Base-by-base conservation (phyloP, 805 yeast species). In the Saccharomycopsis babjevae region DNA sequence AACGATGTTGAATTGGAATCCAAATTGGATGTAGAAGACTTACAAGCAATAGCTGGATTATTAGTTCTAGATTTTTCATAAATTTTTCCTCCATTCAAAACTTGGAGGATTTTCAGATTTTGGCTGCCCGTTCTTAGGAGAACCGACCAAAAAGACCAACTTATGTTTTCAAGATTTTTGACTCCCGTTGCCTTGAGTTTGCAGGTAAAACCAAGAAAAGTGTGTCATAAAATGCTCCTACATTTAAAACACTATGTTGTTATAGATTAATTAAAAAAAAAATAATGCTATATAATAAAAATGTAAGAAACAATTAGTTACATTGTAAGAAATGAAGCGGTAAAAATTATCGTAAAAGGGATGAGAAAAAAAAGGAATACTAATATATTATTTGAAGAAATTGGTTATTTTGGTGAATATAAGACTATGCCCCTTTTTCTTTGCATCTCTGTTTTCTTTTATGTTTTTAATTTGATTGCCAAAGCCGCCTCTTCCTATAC, bases 21-120 rank as follows among this genome's bases (percentile, higher is more conserved):
- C 59, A 74, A 75, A 11, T 67, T 84, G 57, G 86, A 83, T 67
- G 74, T 83, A 2, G 74, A 81, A 50, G 85, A 84, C 70, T 67
- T 84, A 57, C 77, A 79, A 22, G 79, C 79, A 25, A 72, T 83
- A 22, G 81, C 85, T 2, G 88, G 88, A 1, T 70, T 83, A 40
- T 71, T 84, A 42, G 76, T 82, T 20, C 66, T 84, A 64, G 88
- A 83, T 66, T 84, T 84, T 66, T 83, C 65, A 57, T 28, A 56
- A 8, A 13, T 34, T 6, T 10, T 40, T n/a, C 11, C 39, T 34
- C 2, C 16, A n/a, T 40, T 2, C 46, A n/a, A 13, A 6, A 18
- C 38, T 34, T 34, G 2, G 10, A 10, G 15, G 15, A 7, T 34
- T 34, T n/a, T 34, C 15, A 34, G 15, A 28, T 28, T 28, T 28